Base-by-base conservation (phyloP, 257 asterid species). In the Euphrasia confusa region DNA sequence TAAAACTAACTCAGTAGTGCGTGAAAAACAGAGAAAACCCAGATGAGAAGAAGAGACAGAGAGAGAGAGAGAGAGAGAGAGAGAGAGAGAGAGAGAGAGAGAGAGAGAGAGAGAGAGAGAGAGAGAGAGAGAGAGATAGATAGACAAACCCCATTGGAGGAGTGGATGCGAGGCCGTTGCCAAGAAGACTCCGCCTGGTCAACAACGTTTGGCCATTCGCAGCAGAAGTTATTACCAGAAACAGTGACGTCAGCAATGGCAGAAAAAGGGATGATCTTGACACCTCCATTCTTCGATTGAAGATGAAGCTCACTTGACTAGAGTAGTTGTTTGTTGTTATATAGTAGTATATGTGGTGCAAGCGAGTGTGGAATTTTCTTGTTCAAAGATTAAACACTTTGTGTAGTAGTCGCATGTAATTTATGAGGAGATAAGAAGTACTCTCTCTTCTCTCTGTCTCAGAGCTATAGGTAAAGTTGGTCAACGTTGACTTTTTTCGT, bases 81-180 rank as follows among this genome's bases (percentile, higher is more conserved):
- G 40, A 54, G 13, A 39, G 37, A 59, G 58, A 58, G 49, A 37
- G 10, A 24, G 40, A 54, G 13, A 39, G 37, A 59, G 58, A 58
- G 49, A 37, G 10, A 24, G 40, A 54, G 13, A 39, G 37, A 59
- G 58, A 58, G 49, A 37, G 10, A 24, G 40, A 54, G 13, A 39
- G 37, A 59, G 58, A 58, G 49, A 37, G 10, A 24, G 40, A 54
- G 13, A 39, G 37, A 59, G 58, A 58, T 42, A 37, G 10, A 27
- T 10, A 7, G 47, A 14, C 4, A 60, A 1, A 78, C 83, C 84
- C 86, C 85, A 81, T 79, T 12, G 80, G 85, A 64, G 83, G 89
- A 64, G 85, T 79, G 10, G 60, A 53, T 21, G 74, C 82, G n/a
- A 82, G 83, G 62, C 85, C 85, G 68, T 82, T 79, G 66, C 73